A percentile compares a stretch with the other conserved stretches of the same genome.
These are phyloP conservation scores for Phytopythium litorale DNA, from an alignment of 352 stramenopile species.

Conservation along the genomic window DNA sequence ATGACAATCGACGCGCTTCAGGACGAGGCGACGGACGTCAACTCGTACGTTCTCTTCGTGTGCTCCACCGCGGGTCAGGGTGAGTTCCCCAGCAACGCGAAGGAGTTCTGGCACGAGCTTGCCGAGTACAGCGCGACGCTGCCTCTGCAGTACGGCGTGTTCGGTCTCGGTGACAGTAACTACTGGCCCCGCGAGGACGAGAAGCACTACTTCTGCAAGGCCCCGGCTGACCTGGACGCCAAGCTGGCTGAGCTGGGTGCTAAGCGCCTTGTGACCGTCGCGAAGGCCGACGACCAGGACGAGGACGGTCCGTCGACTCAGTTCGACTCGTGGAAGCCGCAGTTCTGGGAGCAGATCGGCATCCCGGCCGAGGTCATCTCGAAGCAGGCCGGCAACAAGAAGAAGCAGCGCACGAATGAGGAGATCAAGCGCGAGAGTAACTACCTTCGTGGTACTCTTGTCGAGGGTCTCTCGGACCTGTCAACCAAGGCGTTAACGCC, in stretches of 20 bases:
- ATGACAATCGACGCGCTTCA: constrained; percentile 67
- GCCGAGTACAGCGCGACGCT: constrained; percentile 53
- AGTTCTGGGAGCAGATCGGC: constrained; percentile 71
- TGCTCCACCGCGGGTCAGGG: constrained; percentile 78
- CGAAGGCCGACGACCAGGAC: constrained; percentile 80
- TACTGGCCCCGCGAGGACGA: constrained; percentile 83
- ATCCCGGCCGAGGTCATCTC: constrained; percentile 54
- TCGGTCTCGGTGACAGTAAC: constrained; percentile 73
- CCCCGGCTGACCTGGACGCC: constrained; percentile 59
- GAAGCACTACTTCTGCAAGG: constrained; percentile 85
- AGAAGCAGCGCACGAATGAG: constrained; percentile 78
- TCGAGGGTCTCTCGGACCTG: constrained; percentile 56
- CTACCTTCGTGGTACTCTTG: constrained; percentile 69
- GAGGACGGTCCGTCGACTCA: constrained; percentile 72
- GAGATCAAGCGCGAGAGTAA: constrained; percentile 84
- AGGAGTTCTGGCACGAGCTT: constrained; percentile 76
- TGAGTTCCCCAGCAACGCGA: constrained; percentile 76
- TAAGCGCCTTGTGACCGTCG: constrained; percentile 46
- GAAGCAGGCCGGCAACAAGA: constrained; percentile 38
- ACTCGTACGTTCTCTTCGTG: constrained; percentile 72
- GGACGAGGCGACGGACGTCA: constrained; percentile 66
- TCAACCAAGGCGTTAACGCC: constrained; percentile 66
- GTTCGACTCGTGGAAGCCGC: constrained; percentile 69
- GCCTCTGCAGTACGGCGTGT: constrained; percentile 71
- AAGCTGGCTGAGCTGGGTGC: constrained; percentile 74